phyloP scores from a whole-genome alignment of 257 asterid species.

The Ocimum tenuiflorum region DNA sequence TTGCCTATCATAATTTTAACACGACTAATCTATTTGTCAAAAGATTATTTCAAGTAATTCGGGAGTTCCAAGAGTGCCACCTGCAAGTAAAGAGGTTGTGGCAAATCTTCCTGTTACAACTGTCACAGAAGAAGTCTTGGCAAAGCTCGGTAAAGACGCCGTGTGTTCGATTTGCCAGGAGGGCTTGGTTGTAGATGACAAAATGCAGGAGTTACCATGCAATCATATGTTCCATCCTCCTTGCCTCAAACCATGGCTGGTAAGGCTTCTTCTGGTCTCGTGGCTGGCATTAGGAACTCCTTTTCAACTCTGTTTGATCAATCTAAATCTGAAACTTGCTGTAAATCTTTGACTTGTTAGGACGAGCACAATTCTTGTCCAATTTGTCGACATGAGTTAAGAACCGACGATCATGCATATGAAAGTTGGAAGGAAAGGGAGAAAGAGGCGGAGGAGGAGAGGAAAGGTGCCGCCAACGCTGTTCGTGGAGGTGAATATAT shows the following conservation, averaged over 20 bases:
- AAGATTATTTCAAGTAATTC: conserved; percentile 54
- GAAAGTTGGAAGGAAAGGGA: conserved; percentile 95
- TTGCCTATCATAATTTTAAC: conserved; percentile 7
- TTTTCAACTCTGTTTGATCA: neutral
- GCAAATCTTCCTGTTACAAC: conserved; percentile 80
- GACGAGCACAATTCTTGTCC: conserved; percentile 96
- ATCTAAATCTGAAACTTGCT: neutral
- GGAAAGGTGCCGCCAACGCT: conserved; percentile 97
- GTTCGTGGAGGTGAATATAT: conserved; percentile 92
- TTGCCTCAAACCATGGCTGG: conserved; percentile 99
- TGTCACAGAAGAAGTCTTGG: conserved; percentile 51
- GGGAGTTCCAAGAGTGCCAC: conserved; percentile 78
- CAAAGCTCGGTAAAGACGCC: conserved; percentile 67
- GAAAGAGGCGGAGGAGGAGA: conserved; percentile 90
- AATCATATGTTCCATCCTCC: conserved; percentile 94
- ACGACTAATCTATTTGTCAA: conserved; percentile 11
- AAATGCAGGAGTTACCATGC: conserved; percentile 94
- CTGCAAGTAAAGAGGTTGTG: conserved; percentile 89
- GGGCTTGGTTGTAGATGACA: conserved; percentile 56
- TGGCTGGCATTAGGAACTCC: neutral
- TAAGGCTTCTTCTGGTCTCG: conserved; percentile 21
- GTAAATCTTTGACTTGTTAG: conserved; percentile 25
- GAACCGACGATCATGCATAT: conserved; percentile 81
- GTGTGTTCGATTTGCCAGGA: conserved; percentile 90
- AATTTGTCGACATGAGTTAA: conserved; percentile 84